Conservation (phyloP, 2,329 filamentous ascomycete species). For the Colletotrichum eremochloae region DNA sequence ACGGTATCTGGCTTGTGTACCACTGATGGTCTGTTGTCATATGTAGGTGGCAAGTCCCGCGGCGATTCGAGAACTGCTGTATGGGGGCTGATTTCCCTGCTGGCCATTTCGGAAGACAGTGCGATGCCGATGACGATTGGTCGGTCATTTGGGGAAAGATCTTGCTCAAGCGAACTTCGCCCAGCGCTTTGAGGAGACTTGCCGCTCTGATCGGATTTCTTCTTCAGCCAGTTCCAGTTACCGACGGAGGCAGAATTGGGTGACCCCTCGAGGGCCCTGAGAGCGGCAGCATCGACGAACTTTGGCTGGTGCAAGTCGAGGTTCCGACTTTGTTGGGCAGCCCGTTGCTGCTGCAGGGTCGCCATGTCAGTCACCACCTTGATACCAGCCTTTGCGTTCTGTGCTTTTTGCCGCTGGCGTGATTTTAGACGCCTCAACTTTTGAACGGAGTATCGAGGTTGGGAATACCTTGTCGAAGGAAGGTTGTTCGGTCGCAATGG, state of each 20-base stretch:
- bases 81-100: conserved; percentile 60
- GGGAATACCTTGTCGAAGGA: conserved; percentile 33
- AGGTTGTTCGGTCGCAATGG: conserved; percentile 35
- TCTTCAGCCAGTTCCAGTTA: conserved; percentile 69
- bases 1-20: conserved; percentile 42
- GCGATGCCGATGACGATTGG: conserved; percentile 81
- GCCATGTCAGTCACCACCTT: conserved; percentile 79
- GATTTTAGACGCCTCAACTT: conserved; percentile 67
- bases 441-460: conserved; percentile 53
- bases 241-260: conserved; percentile 67
- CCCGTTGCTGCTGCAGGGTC: conserved; percentile 60
- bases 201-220: conserved; percentile 47
- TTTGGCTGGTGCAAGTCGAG: conserved; percentile 53
- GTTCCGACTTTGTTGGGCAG: conserved; percentile 49
- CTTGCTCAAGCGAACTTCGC: conserved; percentile 51
- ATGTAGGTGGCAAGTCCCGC: conserved; percentile 46
- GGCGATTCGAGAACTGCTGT: conserved; percentile 60
- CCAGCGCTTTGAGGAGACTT: conserved; percentile 47
- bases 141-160: conserved; percentile 76
- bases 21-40: conserved; percentile 27
- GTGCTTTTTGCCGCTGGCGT: conserved; percentile 70
- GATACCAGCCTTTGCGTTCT: conserved; percentile 74
- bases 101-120: conserved; percentile 65
- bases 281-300: conserved; percentile 71
- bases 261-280: conserved; percentile 70